A percentile compares a stretch with the other conserved stretches of the same genome.
phyloP scores from a whole-genome alignment of 106 monocot genomes.

The Phalaenopsis aphrodite region DNA sequence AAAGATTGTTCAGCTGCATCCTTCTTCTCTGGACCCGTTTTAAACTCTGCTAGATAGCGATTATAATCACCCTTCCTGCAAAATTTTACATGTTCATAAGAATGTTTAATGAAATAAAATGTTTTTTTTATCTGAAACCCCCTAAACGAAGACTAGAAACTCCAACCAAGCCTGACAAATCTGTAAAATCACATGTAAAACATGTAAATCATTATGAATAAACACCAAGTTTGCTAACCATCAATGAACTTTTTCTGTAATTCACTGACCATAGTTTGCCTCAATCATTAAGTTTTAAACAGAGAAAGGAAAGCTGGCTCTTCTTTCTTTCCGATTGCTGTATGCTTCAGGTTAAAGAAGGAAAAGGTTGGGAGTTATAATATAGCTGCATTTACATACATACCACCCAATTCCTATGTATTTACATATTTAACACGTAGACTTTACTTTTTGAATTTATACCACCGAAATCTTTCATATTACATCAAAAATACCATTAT shows the following conservation, averaged over 20 bases:
- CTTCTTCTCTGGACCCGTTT: conserved; percentile 31
- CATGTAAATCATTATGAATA: neutral
- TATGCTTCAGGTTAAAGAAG: neutral
- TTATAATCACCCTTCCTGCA: conserved; percentile 37
- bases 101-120: too few species aligned
- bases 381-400: too few species aligned
- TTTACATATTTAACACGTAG: too few species aligned
- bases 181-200: neutral
- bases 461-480: too few species aligned
- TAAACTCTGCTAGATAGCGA: conserved; percentile 41
- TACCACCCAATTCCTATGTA: too few species aligned
- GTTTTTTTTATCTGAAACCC: too few species aligned
- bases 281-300: neutral
- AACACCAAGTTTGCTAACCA: neutral
- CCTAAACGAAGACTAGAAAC: too few species aligned
- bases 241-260: neutral
- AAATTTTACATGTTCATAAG: too few species aligned
- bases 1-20: conserved; percentile 36
- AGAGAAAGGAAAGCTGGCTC: neutral
- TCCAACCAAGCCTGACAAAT: too few species aligned
- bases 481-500: too few species aligned
- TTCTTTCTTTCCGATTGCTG: neutral
- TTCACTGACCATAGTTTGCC: neutral
- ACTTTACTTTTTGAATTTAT: too few species aligned
- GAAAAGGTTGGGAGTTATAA: too few species aligned